These are phyloP conservation scores for Neonectria coccinea DNA, from an alignment of 2,329 filamentous ascomycete species.

Conservation along the genomic window DNA sequence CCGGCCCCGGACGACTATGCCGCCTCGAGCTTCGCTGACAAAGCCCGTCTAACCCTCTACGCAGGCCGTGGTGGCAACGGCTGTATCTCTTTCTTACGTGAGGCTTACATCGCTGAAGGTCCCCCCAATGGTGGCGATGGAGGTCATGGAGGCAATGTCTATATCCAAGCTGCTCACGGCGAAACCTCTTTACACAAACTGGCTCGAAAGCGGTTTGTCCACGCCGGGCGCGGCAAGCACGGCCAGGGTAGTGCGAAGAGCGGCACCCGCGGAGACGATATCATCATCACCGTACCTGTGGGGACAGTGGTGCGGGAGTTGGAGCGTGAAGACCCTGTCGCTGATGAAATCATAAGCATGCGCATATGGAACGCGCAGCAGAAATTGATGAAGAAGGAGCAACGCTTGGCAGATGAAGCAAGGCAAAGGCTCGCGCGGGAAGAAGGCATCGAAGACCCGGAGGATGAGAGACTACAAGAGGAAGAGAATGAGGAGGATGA, in stretches of 20 bases:
- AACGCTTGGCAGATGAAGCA: conserved; percentile 52
- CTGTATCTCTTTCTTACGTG: conserved; percentile 92
- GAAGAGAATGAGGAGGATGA: conserved; percentile 47
- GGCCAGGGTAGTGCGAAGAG: conserved; percentile 79
- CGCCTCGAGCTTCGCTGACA: conserved; percentile 85
- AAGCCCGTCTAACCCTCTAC: conserved; percentile 80
- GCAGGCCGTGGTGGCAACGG: conserved; percentile 89
- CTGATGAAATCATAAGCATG: conserved; percentile 66
- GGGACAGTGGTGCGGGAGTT: conserved; percentile 92
- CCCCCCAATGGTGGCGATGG: conserved; percentile 96
- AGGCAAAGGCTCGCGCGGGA: conserved; percentile 30
- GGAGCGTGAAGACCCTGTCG: conserved; percentile 79
- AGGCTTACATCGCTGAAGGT: conserved; percentile 89
- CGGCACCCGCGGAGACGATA: conserved; percentile 85
- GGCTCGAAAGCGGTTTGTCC: conserved; percentile 78
- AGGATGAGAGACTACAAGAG: conserved; percentile 31
- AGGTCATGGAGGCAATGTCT: conserved; percentile 89
- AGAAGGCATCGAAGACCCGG: conserved; percentile 15
- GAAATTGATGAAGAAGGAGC: conserved; percentile 49
- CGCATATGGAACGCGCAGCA: conserved; percentile 49
- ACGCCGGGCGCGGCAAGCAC: conserved; percentile 80
- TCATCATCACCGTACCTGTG: conserved; percentile 90
- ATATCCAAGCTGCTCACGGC: conserved; percentile 91
- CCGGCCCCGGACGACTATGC: conserved; percentile 88
- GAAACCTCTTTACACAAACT: conserved; percentile 96